These are phyloP conservation scores for Pseudozyma sp. DNA, from an alignment of 1,284 basidiomycete species.

Conservation along the genomic window DNA sequence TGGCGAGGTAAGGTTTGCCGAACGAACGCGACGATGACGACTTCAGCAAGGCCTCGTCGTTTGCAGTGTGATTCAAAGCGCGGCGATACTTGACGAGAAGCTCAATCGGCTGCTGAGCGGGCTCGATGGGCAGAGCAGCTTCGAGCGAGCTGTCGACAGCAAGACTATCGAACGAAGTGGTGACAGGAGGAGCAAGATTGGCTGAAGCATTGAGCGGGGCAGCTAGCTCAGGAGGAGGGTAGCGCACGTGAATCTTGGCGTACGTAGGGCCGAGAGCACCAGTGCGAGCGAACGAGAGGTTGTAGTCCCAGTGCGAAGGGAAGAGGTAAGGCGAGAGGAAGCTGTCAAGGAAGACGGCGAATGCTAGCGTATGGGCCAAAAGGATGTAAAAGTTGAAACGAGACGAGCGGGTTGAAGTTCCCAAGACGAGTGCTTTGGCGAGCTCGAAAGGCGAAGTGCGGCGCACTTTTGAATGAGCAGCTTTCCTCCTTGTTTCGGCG, in stretches of 20 bases:
- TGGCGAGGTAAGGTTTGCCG: constrained; percentile 35
- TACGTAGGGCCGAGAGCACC: constrained; percentile 58
- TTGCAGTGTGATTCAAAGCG: constrained; percentile 22
- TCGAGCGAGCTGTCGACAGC: constrained; percentile 42
- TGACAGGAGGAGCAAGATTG: constrained; percentile 14
- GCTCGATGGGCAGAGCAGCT: background rate
- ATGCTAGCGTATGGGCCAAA: constrained; percentile 53
- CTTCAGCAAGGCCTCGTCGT: constrained; percentile 25
- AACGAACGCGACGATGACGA: constrained; percentile 18
- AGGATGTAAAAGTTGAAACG: constrained; percentile 54
- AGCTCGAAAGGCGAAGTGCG: constrained; percentile 24
- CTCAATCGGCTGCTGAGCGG: constrained; percentile 53
- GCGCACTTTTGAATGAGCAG: constrained; percentile 16
- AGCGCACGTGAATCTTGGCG: constrained; percentile 65
- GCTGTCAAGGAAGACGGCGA: constrained; percentile 63
- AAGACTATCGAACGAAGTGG: constrained; percentile 46
- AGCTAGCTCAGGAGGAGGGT: constrained; percentile 57
- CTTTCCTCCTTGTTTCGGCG: background rate
- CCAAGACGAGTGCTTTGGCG: constrained; percentile 47
- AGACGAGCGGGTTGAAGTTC: constrained; percentile 54
- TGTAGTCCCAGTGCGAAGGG: constrained; percentile 65
- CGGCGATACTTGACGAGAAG: constrained; percentile 45
- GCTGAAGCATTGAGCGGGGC: constrained; percentile 28
- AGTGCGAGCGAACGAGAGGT: constrained; percentile 62
- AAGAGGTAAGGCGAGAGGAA: constrained; percentile 65